phyloP scores from a whole-genome alignment of 805 yeast species.

The Blastobotrys mokoenaii region DNA sequence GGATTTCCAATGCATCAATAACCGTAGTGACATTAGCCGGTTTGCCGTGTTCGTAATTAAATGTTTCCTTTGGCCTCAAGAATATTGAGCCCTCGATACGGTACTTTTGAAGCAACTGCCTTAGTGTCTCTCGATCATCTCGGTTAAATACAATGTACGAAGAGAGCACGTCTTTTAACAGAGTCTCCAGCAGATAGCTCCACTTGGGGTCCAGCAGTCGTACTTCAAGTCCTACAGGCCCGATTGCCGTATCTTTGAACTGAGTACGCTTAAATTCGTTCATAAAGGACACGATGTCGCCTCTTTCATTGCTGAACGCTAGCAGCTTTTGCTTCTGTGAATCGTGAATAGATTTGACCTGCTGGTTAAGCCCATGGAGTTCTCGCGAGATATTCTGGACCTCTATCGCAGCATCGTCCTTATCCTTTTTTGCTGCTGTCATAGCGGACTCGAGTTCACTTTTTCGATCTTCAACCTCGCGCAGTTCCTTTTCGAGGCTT shows the following conservation, averaged over 20 bases:
- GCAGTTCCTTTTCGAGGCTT: constrained; percentile 9
- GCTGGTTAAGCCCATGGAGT: neutral
- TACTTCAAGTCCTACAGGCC: constrained; percentile 68
- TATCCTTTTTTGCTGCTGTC: neutral
- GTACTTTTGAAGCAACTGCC: constrained; percentile 11
- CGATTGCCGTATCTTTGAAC: constrained; percentile 52
- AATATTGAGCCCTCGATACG: constrained; percentile 31
- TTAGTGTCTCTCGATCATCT: constrained; percentile 41
- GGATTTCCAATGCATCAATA: constrained; percentile 51
- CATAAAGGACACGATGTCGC: neutral
- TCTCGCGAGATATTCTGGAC: constrained; percentile 1
- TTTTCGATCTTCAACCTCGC: neutral
- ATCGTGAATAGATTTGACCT: neutral
- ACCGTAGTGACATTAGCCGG: constrained; percentile 43
- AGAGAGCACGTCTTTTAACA: constrained; percentile 41
- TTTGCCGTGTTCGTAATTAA: constrained; percentile 40
- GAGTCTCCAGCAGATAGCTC: constrained; percentile 52
- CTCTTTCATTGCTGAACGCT: neutral
- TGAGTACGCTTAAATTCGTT: constrained; percentile 30
- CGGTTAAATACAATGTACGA: constrained; percentile 61
- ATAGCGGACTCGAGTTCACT: neutral
- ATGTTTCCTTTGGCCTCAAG: constrained; percentile 47
- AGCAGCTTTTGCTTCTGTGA: neutral
- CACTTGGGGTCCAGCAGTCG: constrained; percentile 50
- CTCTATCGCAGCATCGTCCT: neutral